Percentiles rank a stretch among this genome's conserved stretches.
These are phyloP conservation scores for Penicillium italicum DNA, from an alignment of 2,329 filamentous ascomycete genomes.

Conservation along the genomic window DNA sequence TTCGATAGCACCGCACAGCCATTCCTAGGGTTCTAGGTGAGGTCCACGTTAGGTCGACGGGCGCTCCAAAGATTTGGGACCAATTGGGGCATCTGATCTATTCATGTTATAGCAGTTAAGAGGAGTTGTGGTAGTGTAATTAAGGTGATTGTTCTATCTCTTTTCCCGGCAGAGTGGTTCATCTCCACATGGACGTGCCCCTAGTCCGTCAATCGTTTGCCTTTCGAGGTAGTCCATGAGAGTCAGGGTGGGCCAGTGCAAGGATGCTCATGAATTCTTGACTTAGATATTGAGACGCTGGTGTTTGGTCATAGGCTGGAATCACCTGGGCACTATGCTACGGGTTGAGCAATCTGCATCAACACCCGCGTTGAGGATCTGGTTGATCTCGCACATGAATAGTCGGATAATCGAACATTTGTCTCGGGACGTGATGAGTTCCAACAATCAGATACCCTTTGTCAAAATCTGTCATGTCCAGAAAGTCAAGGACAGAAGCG, in stretches of 20 bases:
- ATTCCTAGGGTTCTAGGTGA: neutral
- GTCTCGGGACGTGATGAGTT: neutral
- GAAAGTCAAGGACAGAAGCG: neutral
- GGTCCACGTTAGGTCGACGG: neutral
- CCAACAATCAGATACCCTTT: neutral
- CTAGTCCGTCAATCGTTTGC: neutral
- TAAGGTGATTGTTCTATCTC: neutral
- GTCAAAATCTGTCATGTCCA: neutral
- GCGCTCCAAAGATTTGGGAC: neutral
- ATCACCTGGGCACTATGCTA: too few relatives aligned
- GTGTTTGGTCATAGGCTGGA: neutral
- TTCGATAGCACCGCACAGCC: neutral
- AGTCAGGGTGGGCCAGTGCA: neutral
- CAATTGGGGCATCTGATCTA: neutral
- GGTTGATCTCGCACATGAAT: too few relatives aligned
- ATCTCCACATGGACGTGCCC: neutral
- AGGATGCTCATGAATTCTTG: too few relatives aligned
- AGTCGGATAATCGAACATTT: too few relatives aligned
- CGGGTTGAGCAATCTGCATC: neutral
- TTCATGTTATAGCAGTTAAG: neutral
- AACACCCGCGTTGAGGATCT: neutral
- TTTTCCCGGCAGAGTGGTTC: neutral
- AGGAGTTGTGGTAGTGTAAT: neutral
- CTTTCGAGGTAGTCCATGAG: neutral
- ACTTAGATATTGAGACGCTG: neutral